Percentiles rank a stretch among this genome's conserved stretches.
These are phyloP conservation scores for Ogataea hybrid DNA, from an alignment of 1,139 yeast genomes.

Conservation along the genomic window DNA sequence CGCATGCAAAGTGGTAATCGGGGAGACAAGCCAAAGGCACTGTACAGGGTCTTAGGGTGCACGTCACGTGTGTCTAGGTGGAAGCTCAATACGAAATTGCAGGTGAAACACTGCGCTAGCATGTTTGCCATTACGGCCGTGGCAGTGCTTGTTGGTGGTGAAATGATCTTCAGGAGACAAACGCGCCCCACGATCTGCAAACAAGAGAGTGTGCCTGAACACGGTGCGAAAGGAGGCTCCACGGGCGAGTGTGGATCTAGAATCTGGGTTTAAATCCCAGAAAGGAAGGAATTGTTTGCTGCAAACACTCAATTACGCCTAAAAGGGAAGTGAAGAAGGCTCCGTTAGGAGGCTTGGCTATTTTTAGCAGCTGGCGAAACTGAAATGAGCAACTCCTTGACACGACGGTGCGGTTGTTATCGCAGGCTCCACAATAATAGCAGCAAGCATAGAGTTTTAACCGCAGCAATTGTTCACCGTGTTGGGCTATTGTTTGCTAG, in stretches of 20 bases:
- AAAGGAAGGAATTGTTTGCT: neutral
- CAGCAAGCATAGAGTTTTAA: neutral
- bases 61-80: no score
- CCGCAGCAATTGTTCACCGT: neutral
- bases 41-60: no score
- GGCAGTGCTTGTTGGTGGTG: neutral
- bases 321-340: constrained; percentile 1
- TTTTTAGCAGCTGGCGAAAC: constrained; percentile 2
- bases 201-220: neutral
- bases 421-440: neutral
- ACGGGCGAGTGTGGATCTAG: constrained; percentile 1
- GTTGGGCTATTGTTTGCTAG: constrained; percentile 2
- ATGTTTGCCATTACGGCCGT: neutral
- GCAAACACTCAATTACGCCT: neutral
- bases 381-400: neutral
- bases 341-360: neutral
- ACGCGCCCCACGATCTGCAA: neutral
- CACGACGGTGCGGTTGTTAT: neutral
- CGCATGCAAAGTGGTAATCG: no score
- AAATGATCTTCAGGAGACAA: neutral
- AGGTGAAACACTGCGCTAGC: no score
- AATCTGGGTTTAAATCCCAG: constrained; percentile 1
- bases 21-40: no score
- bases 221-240: constrained; percentile 6
- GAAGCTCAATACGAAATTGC: no score